These are phyloP conservation scores for Aspergillus homomorphus DNA, from an alignment of 495 filamentous ascomycete genomes.

Conservation along the genomic window DNA sequence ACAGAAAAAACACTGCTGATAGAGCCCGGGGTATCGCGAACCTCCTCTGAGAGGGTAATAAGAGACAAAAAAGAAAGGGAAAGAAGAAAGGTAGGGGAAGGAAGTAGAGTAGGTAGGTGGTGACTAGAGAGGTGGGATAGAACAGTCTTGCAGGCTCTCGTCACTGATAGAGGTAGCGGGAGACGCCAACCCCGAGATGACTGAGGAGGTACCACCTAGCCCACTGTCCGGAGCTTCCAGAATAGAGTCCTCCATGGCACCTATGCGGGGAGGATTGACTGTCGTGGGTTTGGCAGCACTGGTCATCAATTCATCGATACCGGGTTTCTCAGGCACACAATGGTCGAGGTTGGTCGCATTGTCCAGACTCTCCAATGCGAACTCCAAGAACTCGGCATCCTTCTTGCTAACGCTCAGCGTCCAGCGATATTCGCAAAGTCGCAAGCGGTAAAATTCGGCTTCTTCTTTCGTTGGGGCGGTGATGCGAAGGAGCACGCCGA, in stretches of 20 bases:
- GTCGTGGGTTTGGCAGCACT: conserved; percentile 29
- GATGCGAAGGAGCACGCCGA: conserved; percentile 72
- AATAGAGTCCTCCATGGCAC: conserved; percentile 19
- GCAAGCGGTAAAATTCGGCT: conserved; percentile 87
- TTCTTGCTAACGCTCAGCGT: conserved; percentile 82
- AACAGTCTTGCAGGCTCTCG: conserved; percentile 19
- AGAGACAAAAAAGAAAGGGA: not conserved
- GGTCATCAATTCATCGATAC: conserved; percentile 49
- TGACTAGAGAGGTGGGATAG: conserved; percentile 19
- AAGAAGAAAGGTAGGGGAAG: not conserved
- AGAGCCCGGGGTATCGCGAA: not conserved
- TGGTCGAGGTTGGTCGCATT: conserved; percentile 44
- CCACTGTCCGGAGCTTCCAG: conserved; percentile 13
- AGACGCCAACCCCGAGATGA: conserved; percentile 32
- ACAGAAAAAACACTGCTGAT: not conserved
- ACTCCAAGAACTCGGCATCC: conserved; percentile 66
- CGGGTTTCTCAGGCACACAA: conserved; percentile 47
- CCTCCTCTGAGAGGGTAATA: not conserved
- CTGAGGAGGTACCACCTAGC: conserved; percentile 27
- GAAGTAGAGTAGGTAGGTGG: not conserved
- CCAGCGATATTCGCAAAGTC: conserved; percentile 90
- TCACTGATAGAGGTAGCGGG: conserved; percentile 32
- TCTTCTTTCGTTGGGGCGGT: conserved; percentile 84
- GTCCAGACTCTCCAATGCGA: conserved; percentile 49
- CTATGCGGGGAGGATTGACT: conserved; percentile 10